Conservation (phyloP, 306 rosid genomes). For the Glycine latifolia region DNA sequence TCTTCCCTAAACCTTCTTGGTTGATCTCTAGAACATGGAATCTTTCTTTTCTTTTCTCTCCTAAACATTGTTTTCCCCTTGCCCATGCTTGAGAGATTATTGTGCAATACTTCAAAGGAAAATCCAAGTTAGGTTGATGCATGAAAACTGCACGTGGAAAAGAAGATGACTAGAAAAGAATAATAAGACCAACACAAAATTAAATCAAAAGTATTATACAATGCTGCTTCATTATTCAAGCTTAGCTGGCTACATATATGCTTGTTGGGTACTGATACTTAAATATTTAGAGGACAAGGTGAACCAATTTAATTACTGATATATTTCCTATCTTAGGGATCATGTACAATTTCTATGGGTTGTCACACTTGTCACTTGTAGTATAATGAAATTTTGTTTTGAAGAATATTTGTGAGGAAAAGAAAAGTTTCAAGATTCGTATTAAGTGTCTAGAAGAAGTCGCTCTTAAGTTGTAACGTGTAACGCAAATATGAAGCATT, state of each 20-base stretch:
- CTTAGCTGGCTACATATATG: constrained; percentile 5
- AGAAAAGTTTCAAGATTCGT: background rate
- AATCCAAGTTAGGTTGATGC: background rate
- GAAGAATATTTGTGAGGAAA: background rate
- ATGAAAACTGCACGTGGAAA: constrained; percentile 3
- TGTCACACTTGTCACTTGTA: background rate
- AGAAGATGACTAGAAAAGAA: background rate
- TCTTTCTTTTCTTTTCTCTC: background rate
- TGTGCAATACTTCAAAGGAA: background rate
- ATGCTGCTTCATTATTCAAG: background rate
- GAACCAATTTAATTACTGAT: background rate
- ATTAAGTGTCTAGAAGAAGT: background rate
- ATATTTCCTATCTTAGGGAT: background rate
- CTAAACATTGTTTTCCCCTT: background rate
- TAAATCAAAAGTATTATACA: background rate
- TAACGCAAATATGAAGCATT: background rate
- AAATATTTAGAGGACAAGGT: background rate
- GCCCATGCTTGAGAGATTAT: background rate
- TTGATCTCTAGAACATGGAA: background rate
- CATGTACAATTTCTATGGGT: background rate
- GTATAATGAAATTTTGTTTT: background rate
- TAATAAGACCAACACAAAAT: background rate
- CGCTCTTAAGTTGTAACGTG: background rate
- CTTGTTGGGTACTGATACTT: background rate
- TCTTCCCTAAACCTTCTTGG: background rate